Conservation (phyloP, 2,329 filamentous ascomycete genomes). For the Mycosphaerelloides madeirae region DNA sequence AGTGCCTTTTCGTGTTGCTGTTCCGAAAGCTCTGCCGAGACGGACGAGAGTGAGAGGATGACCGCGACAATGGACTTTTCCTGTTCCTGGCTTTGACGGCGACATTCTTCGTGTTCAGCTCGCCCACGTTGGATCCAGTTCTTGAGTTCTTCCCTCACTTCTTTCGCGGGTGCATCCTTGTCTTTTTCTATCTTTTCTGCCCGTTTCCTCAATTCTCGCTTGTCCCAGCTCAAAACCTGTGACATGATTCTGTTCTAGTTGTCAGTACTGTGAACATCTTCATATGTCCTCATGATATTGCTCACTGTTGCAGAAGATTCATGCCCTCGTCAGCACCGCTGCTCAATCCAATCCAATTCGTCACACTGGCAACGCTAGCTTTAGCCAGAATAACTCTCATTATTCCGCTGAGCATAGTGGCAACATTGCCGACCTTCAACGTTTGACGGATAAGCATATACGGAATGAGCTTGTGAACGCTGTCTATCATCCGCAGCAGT, state of each 20-base stretch:
- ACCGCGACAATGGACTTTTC: conserved; percentile 60
- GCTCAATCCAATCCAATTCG: conserved; percentile 74
- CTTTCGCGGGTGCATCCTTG: conserved; percentile 55
- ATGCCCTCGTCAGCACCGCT: conserved; percentile 69
- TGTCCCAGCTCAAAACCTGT: conserved; percentile 68
- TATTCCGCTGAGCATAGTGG: conserved; percentile 75
- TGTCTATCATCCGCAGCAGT: conserved; percentile 65
- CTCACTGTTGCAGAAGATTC: conserved; percentile 66
- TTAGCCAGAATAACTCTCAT: conserved; percentile 71
- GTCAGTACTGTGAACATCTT: too few relatives aligned
- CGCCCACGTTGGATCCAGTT: conserved; percentile 51
- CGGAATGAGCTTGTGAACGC: conserved; percentile 64
- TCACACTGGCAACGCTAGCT: conserved; percentile 66
- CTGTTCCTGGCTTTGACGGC: conserved; percentile 51
- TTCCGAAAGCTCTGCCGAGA: conserved; percentile 48
- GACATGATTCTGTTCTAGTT: conserved; percentile 61
- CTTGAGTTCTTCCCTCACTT: conserved; percentile 58
- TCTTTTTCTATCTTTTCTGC: conserved; percentile 61
- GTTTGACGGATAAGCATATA: conserved; percentile 70
- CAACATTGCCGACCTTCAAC: conserved; percentile 70
- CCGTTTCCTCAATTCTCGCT: conserved; percentile 62
- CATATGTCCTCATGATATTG: too few relatives aligned
- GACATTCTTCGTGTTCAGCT: conserved; percentile 55
- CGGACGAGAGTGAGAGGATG: conserved; percentile 56
- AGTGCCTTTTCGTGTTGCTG: conserved; percentile 60